phyloP scores from a whole-genome alignment of 495 filamentous ascomycete genomes.

The Penicillium dipodomyicola region DNA sequence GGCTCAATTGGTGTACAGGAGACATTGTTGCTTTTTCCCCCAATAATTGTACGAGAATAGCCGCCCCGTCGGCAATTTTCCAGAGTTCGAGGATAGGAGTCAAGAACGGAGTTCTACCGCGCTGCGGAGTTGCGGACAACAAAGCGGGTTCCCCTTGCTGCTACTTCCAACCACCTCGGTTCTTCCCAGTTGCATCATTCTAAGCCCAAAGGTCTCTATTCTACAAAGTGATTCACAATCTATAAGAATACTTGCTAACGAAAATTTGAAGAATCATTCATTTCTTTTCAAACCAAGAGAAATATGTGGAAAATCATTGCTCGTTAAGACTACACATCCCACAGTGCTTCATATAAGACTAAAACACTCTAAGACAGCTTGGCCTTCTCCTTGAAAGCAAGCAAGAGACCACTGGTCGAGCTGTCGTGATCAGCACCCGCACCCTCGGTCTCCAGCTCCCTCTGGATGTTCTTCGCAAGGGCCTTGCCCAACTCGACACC shows the following conservation, averaged over 20 bases:
- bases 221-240: background rate
- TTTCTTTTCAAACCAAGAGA: slow-evolving; percentile 8
- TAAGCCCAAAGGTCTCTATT: background rate
- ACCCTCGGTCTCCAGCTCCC: slow-evolving; percentile 73
- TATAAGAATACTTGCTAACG: background rate
- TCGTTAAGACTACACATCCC: slow-evolving; percentile 26
- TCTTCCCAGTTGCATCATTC: background rate
- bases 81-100: slow-evolving; percentile 14
- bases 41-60: background rate
- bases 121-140: slow-evolving; percentile 8
- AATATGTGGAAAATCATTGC: slow-evolving; percentile 25
- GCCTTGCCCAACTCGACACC: slow-evolving; percentile 97
- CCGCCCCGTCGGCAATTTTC: slow-evolving; percentile 20
- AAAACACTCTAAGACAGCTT: slow-evolving; percentile 38
- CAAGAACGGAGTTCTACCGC: slow-evolving; percentile 19
- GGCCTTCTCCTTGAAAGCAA: slow-evolving; percentile 75
- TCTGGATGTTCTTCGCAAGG: slow-evolving; percentile 85
- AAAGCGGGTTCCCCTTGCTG: background rate
- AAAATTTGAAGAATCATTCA: background rate
- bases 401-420: slow-evolving; percentile 83
- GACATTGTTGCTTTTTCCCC: slow-evolving; percentile 13
- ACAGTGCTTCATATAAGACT: slow-evolving; percentile 11
- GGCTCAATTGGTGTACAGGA: slow-evolving; percentile 12
- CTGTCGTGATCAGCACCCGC: slow-evolving; percentile 71
- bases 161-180: background rate